A percentile compares a stretch with the other conserved stretches of the same genome.
phyloP scores from a whole-genome alignment of 129 eudicot species.

The Heracleum sosnowskyi region DNA sequence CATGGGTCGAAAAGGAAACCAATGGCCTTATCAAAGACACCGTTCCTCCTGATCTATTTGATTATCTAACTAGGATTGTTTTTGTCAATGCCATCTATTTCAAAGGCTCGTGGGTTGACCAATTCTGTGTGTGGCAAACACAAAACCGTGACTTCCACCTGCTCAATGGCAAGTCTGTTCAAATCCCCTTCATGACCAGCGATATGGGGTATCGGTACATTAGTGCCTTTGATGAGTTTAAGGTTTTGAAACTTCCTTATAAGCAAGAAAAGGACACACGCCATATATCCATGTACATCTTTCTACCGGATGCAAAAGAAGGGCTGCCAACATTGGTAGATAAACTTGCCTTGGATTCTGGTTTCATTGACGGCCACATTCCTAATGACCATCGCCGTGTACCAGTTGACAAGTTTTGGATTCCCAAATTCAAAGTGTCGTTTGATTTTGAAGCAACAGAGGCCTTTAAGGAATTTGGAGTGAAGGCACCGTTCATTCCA shows the following conservation, averaged over 20 bases:
- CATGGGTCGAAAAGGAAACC: neutral
- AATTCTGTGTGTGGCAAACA: neutral
- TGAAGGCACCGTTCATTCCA: neutral
- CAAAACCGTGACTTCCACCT: neutral
- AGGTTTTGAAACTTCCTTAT: slow-evolving; percentile 42
- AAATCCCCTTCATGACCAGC: neutral
- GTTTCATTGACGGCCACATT: slow-evolving; percentile 19
- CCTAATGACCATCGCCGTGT: neutral
- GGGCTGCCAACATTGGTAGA: slow-evolving; percentile 26
- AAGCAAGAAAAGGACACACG: slow-evolving; percentile 11
- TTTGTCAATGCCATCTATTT: neutral
- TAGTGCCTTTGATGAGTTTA: slow-evolving; percentile 5
- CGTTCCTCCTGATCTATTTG: neutral
- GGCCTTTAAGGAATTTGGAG: neutral
- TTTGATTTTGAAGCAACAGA: slow-evolving; percentile 22
- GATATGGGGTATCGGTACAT: neutral
- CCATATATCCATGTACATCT: slow-evolving; percentile 43
- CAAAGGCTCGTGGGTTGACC: neutral
- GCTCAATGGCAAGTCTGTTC: neutral
- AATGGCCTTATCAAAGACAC: neutral
- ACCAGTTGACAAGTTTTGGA: neutral
- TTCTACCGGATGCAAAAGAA: slow-evolving; percentile 33
- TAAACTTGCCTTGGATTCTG: slow-evolving; percentile 10
- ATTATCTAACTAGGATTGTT: neutral
- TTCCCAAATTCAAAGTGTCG: slow-evolving; percentile 35